phyloP scores from a whole-genome alignment of 2,329 filamentous ascomycete species.

The Madurella mycetomatis region DNA sequence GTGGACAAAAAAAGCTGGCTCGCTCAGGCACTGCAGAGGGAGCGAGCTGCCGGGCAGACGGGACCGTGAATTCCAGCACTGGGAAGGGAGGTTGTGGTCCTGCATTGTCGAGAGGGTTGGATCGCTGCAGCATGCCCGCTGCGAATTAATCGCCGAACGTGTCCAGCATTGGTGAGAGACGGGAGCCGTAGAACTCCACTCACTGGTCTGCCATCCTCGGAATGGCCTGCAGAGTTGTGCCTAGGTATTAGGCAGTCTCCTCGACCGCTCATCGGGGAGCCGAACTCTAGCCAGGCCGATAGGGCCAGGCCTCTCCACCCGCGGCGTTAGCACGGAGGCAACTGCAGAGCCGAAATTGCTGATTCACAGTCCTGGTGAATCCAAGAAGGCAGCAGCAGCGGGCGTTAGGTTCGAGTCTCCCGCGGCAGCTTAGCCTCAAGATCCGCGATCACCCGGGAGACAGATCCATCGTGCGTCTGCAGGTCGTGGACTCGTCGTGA shows the following conservation, averaged over 20 bases:
- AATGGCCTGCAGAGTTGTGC: not conserved
- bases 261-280: not conserved
- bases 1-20: constrained; percentile 2
- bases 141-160: constrained; percentile 1
- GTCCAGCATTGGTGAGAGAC: not conserved
- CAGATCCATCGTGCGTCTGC: not conserved
- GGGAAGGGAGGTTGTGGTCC: too few species aligned
- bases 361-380: constrained; percentile 5
- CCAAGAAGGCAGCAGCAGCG: constrained; percentile 9
- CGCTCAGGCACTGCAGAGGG: not conserved
- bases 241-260: constrained; percentile 8
- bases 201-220: not conserved
- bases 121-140: too few species aligned
- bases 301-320: not conserved
- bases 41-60: not conserved
- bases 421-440: not conserved
- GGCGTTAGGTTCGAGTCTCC: not conserved
- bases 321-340: constrained; percentile 1
- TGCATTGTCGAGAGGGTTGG: too few species aligned
- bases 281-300: not conserved
- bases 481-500: not conserved
- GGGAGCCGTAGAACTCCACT: not conserved
- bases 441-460: too few species aligned
- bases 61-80: constrained; percentile 3
- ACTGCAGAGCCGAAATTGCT: constrained; percentile 3